Percentiles rank a stretch among this genome's conserved stretches.
These are phyloP conservation scores for Triticum monococcum DNA, from an alignment of 176 grass and related monocot species.

Conservation along the genomic window DNA sequence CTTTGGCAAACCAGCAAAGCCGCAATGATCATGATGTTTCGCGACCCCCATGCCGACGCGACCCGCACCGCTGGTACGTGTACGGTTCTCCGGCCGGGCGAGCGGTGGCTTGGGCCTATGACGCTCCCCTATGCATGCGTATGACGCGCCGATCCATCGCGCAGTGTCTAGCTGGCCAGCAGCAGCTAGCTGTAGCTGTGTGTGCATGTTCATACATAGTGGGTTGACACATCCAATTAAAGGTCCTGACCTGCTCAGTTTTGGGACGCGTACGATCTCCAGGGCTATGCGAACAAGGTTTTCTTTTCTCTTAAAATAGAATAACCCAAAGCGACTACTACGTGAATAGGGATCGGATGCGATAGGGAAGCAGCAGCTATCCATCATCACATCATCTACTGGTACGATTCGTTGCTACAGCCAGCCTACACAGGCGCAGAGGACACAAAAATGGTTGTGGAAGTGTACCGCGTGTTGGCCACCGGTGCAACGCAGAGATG, in stretches of 20 bases:
- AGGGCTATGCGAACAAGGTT: background rate
- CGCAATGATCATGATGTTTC: background rate
- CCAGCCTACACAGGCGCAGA: background rate
- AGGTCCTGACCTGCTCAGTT: background rate
- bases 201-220: background rate
- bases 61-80: background rate
- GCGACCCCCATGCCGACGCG: background rate
- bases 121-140: background rate
- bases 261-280: background rate
- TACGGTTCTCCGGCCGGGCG: background rate
- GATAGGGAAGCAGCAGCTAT: background rate
- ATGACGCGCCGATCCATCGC: background rate
- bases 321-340: no score
- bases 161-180: background rate
- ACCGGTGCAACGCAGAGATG: no score
- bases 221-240: slow-evolving; percentile 31
- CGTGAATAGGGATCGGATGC: background rate
- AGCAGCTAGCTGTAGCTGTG: background rate
- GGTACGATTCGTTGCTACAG: background rate
- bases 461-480: no score
- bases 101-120: no score
- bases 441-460: background rate
- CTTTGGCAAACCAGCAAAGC: background rate
- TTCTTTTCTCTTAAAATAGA: no score
- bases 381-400: background rate